phyloP scores from a whole-genome alignment of 306 rosid genomes.

The Vicia faba region DNA sequence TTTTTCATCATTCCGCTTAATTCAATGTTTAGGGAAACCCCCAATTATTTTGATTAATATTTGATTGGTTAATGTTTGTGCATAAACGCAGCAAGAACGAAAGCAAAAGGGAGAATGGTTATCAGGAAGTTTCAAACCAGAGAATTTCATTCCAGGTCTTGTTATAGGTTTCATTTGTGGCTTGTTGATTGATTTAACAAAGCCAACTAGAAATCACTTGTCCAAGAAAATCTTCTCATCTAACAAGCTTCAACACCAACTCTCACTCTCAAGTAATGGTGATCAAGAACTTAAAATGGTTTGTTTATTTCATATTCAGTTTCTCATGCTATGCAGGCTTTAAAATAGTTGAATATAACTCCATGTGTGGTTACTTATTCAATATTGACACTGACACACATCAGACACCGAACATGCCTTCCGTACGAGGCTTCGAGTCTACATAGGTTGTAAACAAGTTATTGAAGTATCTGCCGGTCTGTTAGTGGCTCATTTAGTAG shows the following conservation, averaged over 20 bases:
- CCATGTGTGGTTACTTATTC: neutral
- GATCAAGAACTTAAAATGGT: conserved; percentile 91
- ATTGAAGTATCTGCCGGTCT: conserved; percentile 9
- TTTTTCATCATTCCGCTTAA: conserved; percentile 16
- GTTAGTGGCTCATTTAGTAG: conserved; percentile 29
- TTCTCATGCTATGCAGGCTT: conserved; percentile 14
- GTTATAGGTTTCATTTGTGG: conserved; percentile 90
- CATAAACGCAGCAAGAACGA: conserved; percentile 43
- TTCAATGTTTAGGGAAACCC: neutral
- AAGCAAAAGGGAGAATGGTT: conserved; percentile 67
- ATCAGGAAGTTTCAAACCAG: conserved; percentile 70
- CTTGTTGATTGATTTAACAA: conserved; percentile 67
- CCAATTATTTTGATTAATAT: neutral
- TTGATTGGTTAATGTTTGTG: neutral
- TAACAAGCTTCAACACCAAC: conserved; percentile 48
- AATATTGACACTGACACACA: neutral
- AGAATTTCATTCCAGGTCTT: conserved; percentile 86
- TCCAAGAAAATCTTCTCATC: conserved; percentile 47
- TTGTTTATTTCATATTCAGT: conserved; percentile 26
- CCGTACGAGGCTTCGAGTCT: neutral
- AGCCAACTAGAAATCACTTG: conserved; percentile 43
- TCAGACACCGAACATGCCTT: neutral
- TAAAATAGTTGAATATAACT: conserved; percentile 20
- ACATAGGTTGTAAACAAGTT: too few relatives aligned
- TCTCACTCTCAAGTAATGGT: conserved; percentile 45